Percentiles rank a stretch among this genome's conserved stretches.
Evolutionary conservation across 768 basidiomycete genomes (phyloP).

Genomic region (Pholiota conissans): DNA sequence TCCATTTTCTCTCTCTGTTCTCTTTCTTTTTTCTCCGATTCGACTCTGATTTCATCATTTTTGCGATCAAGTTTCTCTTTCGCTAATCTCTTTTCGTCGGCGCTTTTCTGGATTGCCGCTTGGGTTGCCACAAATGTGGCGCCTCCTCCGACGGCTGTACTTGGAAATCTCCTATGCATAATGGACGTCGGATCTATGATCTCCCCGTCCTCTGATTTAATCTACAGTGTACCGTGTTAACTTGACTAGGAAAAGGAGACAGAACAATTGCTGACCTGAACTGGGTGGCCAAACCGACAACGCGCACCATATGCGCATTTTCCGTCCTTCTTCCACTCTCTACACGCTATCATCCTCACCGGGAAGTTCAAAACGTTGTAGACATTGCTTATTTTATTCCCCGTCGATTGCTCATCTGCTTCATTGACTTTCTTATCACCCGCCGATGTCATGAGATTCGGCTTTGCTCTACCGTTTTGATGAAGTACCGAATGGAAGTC

Average conservation of each 20-base stretch:
- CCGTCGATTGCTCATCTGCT: no score
- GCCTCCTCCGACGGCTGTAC: background rate
- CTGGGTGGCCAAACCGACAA: slow-evolving; percentile 34
- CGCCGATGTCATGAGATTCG: background rate
- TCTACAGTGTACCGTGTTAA: background rate
- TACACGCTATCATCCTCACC: slow-evolving; percentile 1
- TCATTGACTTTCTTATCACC: no score
- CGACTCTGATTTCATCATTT: no score
- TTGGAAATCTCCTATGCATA: background rate
- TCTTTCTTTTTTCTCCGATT: no score
- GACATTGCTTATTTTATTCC: no score
- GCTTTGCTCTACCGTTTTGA: background rate
- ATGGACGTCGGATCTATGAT: background rate
- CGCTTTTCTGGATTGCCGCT: background rate
- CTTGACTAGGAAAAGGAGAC: background rate
- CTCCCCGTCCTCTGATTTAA: background rate
- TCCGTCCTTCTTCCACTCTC: slow-evolving; percentile 31
- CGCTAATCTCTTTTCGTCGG: background rate
- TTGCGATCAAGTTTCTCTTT: background rate
- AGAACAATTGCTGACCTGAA: slow-evolving; percentile 19
- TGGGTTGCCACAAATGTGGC: background rate
- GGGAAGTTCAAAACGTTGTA: background rate
- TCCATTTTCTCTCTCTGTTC: background rate
- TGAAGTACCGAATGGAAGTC: background rate
- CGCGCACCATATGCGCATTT: slow-evolving; percentile 34